Conservation (phyloP, 352 stramenopile genomes). For the Pythium periplocum region DNA sequence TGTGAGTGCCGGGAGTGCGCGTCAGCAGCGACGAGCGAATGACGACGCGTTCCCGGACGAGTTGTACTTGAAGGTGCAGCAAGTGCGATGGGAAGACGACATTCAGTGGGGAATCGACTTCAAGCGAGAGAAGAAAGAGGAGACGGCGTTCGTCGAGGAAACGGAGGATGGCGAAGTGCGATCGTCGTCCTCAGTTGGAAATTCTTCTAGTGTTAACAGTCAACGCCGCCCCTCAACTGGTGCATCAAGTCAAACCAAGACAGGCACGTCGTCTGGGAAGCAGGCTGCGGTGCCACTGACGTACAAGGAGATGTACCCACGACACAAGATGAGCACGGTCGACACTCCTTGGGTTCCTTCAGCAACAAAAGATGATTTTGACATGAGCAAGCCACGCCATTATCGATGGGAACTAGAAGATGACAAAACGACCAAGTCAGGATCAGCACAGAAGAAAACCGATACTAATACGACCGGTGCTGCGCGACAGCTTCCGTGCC, state of each 20-base stretch:
- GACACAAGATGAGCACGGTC: constrained; percentile 7
- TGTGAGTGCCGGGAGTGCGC: constrained; percentile 16
- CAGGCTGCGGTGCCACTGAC: constrained; percentile 3
- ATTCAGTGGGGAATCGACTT: constrained; percentile 79
- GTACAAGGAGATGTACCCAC: constrained; percentile 25
- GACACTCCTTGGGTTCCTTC: constrained; percentile 27
- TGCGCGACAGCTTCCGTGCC: constrained; percentile 21
- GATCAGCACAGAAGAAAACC: background rate
- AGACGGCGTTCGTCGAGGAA: constrained; percentile 32
- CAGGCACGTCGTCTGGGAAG: background rate
- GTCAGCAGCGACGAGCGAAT: constrained; percentile 7
- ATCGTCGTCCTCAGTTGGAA: no score
- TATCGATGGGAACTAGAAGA: constrained; percentile 72
- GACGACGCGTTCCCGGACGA: constrained; percentile 33
- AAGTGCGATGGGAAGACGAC: constrained; percentile 75
- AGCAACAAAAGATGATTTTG: constrained; percentile 33
- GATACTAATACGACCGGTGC: background rate
- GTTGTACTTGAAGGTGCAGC: constrained; percentile 77
- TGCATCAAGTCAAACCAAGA: background rate
- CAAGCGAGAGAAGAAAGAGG: constrained; percentile 16
- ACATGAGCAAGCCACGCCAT: constrained; percentile 69
- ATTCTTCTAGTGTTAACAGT: no score
- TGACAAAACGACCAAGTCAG: constrained; percentile 18
- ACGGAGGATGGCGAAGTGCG: constrained; percentile 28
- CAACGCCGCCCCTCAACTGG: background rate